These are phyloP conservation scores for Cynanchum wilfordii DNA, from an alignment of 257 asterid genomes.

Conservation along the genomic window DNA sequence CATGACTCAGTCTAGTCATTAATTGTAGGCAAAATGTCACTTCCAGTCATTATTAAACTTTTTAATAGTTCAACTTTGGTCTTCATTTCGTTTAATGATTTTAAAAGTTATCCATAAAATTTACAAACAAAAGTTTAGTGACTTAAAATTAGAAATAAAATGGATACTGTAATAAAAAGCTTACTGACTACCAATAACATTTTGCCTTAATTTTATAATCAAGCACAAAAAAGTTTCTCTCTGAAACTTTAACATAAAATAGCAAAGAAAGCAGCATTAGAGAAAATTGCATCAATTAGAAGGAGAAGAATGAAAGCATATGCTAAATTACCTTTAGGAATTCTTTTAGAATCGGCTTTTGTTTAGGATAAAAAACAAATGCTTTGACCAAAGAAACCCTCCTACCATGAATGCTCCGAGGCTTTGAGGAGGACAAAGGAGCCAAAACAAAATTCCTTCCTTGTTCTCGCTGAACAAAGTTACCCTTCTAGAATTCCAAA, in stretches of 20 bases:
- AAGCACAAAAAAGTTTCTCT: too few species aligned
- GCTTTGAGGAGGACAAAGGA: neutral
- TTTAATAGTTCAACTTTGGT: too few species aligned
- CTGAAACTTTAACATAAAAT: neutral
- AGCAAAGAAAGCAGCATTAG: neutral
- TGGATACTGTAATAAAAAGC: too few species aligned
- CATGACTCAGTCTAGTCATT: too few species aligned
- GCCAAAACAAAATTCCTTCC: neutral
- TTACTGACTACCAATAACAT: too few species aligned
- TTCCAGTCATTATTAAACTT: too few species aligned
- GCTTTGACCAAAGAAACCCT: neutral
- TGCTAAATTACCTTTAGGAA: conserved; percentile 12
- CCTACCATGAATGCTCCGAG: neutral
- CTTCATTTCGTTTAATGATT: too few species aligned
- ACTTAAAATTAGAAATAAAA: too few species aligned
- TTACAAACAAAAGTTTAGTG: too few species aligned
- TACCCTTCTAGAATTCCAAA: neutral
- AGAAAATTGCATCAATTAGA: neutral
- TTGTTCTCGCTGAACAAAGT: neutral
- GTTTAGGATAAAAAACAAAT: conserved; percentile 12
- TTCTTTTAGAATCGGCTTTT: conserved; percentile 17
- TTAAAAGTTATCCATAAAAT: too few species aligned
- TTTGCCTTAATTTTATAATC: too few species aligned
- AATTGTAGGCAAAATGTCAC: too few species aligned
- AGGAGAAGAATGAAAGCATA: neutral